These are phyloP conservation scores for Gracilaria gracilis DNA, from an alignment of 23 red algal species.

Conservation along the genomic window DNA sequence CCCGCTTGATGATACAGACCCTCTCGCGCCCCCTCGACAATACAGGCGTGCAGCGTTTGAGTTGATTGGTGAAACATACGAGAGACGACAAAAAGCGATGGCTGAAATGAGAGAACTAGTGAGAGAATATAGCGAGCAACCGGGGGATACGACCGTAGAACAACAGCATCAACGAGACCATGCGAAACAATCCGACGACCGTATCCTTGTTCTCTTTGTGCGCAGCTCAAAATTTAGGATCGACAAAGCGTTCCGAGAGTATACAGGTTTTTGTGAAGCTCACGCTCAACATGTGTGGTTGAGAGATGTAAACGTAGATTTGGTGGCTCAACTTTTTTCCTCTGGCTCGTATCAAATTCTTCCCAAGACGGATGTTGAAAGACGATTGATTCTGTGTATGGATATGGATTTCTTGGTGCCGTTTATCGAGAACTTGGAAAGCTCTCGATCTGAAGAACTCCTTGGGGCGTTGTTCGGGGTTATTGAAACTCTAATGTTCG, in stretches of 20 bases:
- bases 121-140: neutral
- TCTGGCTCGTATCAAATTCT: slow-evolving; percentile 49
- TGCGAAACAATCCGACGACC: slow-evolving; percentile 9
- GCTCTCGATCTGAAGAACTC: neutral
- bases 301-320: neutral
- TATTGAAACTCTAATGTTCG: slow-evolving; percentile 43
- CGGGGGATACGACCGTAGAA: no score
- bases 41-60: slow-evolving; percentile 10
- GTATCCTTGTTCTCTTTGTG: slow-evolving; percentile 31
- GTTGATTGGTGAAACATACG: slow-evolving; percentile 35
- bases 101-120: slow-evolving; percentile 8
- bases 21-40: slow-evolving; percentile 28
- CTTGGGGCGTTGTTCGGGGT: slow-evolving; percentile 40
- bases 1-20: slow-evolving; percentile 53
- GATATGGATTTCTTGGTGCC: slow-evolving; percentile 41
- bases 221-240: slow-evolving; percentile 43
- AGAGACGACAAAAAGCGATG: slow-evolving; percentile 22
- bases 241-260: slow-evolving; percentile 38
- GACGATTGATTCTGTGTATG: slow-evolving; percentile 44
- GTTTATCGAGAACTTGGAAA: slow-evolving; percentile 25
- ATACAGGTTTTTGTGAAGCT: slow-evolving; percentile 30
- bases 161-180: neutral
- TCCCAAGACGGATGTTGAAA: slow-evolving; percentile 29
- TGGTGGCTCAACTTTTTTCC: slow-evolving; percentile 38
- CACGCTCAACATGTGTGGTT: slow-evolving; percentile 49